Base-by-base conservation (phyloP, 495 filamentous ascomycete genomes). In the Aspergillus homomorphus region DNA sequence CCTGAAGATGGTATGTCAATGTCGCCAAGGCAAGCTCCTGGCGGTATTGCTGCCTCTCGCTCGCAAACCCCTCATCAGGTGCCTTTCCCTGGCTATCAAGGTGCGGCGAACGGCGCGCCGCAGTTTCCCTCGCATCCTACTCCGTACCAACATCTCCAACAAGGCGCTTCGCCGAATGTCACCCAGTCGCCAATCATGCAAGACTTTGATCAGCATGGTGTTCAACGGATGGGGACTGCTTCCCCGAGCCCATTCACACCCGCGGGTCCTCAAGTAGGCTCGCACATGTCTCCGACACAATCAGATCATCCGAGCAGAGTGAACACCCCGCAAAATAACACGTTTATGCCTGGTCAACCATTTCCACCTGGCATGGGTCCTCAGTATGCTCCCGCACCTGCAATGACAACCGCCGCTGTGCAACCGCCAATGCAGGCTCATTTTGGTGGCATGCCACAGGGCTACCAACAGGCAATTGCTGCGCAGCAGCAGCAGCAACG, bases 221-320 rank as follows among this genome's bases (percentile, higher is more conserved):
- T 88, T 15, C 90, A 92, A 73, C 77, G 91, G 55, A 88, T 96
- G 71, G 86, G 90, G 58, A 96, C 94, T 23, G 86, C 90, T 30
- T 97, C 93, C 16, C 93, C 93, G 3, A 91, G 90, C 68, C 92
- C 91, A 0, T 96, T 95, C 73, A 92, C 91, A 1, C 89, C 91
- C 19, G 87, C 87, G 24, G 82, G 84, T 33, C 88, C 88, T 63
- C 84, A 88, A 54, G 90, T 92, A 63, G 84, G 79, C 45, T 75
- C 83, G 2, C 91, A 95, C 57, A 83, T 88, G 64, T 92, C 92
- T 4, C 89, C 92, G 5, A 80, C 89, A 15, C 85, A 87, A 23
- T 85, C 87, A 15, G 90, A 93, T 53, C 89, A 92, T 66, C 81
- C 83, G 24, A 89, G 85, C 59, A 78, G 87, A 48, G 83, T 86